Conservation (phyloP, 306 rosid species). For the Carpinus viminea region DNA sequence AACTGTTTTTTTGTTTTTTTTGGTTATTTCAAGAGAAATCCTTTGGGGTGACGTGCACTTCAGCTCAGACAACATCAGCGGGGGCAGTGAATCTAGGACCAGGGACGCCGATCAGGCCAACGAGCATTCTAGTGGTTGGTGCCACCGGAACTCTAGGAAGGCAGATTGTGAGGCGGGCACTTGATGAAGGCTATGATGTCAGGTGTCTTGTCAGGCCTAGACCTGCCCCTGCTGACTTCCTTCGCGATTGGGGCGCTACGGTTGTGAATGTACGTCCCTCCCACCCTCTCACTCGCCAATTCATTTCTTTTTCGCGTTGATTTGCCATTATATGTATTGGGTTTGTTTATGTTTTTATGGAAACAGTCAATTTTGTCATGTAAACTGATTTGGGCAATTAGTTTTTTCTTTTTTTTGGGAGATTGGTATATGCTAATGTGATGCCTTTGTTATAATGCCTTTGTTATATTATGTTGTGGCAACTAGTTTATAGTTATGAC, state of each 20-base stretch:
- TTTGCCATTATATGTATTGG: background rate
- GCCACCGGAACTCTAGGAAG: conserved; percentile 88
- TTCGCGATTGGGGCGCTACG: conserved; percentile 96
- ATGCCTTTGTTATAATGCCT: too few species aligned
- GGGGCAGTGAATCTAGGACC: conserved; percentile 63
- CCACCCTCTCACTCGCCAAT: background rate
- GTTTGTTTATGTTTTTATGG: background rate
- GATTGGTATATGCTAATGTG: background rate
- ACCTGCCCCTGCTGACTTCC: conserved; percentile 96
- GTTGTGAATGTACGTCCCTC: conserved; percentile 60
- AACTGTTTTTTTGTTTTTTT: background rate
- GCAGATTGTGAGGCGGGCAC: conserved; percentile 87
- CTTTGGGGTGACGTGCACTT: conserved; percentile 33
- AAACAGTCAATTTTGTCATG: background rate
- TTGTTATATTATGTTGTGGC: background rate
- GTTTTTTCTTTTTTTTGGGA: background rate
- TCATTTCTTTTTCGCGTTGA: background rate
- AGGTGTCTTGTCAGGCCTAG: conserved; percentile 95
- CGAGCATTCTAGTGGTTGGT: conserved; percentile 81
- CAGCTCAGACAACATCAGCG: conserved; percentile 29
- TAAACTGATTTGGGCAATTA: background rate
- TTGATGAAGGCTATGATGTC: conserved; percentile 95
- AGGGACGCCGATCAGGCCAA: conserved; percentile 75
- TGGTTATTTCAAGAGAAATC: conserved; percentile 29
- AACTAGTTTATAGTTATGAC: background rate